phyloP scores from a whole-genome alignment of 2,329 filamentous ascomycete species.

The Apiospora arundinis region DNA sequence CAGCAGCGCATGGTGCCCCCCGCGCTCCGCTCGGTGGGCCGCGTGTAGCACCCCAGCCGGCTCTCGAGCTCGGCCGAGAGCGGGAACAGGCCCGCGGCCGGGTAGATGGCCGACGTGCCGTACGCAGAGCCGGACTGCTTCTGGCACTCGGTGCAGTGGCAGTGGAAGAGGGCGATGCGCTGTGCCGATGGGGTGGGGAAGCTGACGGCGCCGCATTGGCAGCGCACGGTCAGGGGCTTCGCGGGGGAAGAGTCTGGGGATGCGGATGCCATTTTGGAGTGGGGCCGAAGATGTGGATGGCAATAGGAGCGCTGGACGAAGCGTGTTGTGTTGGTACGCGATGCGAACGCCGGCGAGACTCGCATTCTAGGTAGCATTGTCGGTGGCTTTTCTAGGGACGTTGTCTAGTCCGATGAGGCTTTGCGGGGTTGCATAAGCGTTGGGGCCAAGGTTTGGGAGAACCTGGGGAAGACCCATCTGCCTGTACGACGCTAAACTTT shows the following conservation, averaged over 20 bases:
- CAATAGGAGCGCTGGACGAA: not conserved
- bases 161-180: conserved; percentile 48
- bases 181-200: conserved; percentile 44
- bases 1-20: conserved; percentile 51
- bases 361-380: not conserved
- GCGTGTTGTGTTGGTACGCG: not conserved
- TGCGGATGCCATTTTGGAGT: not conserved
- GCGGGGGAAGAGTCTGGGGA: not conserved
- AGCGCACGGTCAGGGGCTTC: conserved; percentile 37
- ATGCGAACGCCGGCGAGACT: not conserved
- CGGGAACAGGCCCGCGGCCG: conserved; percentile 48
- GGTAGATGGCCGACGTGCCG: conserved; percentile 52
- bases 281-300: not conserved
- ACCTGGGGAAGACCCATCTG: not conserved
- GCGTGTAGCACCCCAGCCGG: conserved; percentile 45
- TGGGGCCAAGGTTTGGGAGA: not conserved
- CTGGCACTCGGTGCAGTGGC: conserved; percentile 54
- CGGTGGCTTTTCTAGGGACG: not conserved
- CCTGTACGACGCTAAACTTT: no score
- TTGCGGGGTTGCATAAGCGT: conserved; percentile 1
- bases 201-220: conserved; percentile 48
- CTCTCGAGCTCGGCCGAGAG: conserved; percentile 40
- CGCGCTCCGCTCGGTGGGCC: conserved; percentile 41
- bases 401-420: not conserved
- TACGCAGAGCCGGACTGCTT: conserved; percentile 53